Evolutionary conservation across 2,329 filamentous ascomycete species (phyloP).

Genomic region (Xylaria digitata): DNA sequence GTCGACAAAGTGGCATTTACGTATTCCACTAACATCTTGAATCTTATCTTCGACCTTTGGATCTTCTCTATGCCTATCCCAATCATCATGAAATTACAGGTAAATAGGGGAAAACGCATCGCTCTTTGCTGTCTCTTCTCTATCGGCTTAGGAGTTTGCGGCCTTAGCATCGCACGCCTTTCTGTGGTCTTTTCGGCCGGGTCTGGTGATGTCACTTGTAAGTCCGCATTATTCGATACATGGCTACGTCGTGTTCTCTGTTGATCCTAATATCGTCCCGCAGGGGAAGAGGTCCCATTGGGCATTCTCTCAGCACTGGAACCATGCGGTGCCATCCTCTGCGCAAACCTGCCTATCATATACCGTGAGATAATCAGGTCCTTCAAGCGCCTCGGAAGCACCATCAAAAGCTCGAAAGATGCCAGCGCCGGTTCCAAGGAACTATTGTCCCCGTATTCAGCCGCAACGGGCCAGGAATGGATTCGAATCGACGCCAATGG

Average conservation of each 20-base stretch:
- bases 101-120: slow-evolving; percentile 39
- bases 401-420: slow-evolving; percentile 21
- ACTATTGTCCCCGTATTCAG: slow-evolving; percentile 8
- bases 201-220: slow-evolving; percentile 45
- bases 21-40: slow-evolving; percentile 46
- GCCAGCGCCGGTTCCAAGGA: slow-evolving; percentile 19
- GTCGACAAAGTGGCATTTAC: slow-evolving; percentile 44
- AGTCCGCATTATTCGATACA: slow-evolving; percentile 7
- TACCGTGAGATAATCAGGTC: slow-evolving; percentile 52
- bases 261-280: neutral
- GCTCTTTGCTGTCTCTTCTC: slow-evolving; percentile 45
- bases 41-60: slow-evolving; percentile 46
- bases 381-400: slow-evolving; percentile 28
- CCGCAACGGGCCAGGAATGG: slow-evolving; percentile 38
- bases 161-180: slow-evolving; percentile 43
- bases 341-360: slow-evolving; percentile 46
- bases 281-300: slow-evolving; percentile 45
- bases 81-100: slow-evolving; percentile 41
- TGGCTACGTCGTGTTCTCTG: neutral
- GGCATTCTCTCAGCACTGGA: slow-evolving; percentile 47
- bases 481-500: slow-evolving; percentile 32
- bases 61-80: slow-evolving; percentile 48
- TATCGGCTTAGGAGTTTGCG: slow-evolving; percentile 43
- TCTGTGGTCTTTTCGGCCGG: slow-evolving; percentile 42
- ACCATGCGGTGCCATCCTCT: slow-evolving; percentile 45